Base-by-base conservation (phyloP, 1,284 basidiomycete species). In the Sparassis latifolia region DNA sequence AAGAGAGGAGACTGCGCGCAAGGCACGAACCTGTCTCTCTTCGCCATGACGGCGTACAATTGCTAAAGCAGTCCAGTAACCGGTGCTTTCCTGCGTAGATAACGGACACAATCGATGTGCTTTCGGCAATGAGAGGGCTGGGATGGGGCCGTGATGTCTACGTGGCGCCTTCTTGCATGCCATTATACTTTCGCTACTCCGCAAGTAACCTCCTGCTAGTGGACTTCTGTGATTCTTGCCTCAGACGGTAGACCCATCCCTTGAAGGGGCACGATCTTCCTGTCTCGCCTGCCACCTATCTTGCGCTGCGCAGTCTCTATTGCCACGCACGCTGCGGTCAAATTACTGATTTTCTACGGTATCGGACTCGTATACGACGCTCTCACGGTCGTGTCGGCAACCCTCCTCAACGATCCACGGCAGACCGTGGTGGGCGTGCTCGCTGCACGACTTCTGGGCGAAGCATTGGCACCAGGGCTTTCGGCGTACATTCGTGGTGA, bases 401-500 rank as follows among this genome's bases (percentile, higher is more conserved):
- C 67, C 6, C 50, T 77, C 27, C 64, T 84, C 39, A 7, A 88
- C 87, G 0, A 64, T 85, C 20, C 72, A 79, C 61, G 81, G 84
- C 48, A 63, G 77, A 40, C 86, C 87, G 0, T 89, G 82, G 82
- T 60, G 57, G 9, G 66, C 82, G 5, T 70, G 78, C 43, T 88
- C 84, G 1, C 69, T 90, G 60, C 82, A 86, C 61, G 69, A 72
- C 31, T 79, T 89, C 54, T 90, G 87, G 88, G 74, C 80, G 0
- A 77, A 73, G 54, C 72, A 78, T 29, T 90, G 88, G 87, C 87
- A 90, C 58, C 87, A 90, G 62, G 61, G 79, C 1, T 69, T 37
- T 37, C 35, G 6, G 35, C 35, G 35, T 12, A 37, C 35, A 37
- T 12, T 37, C 6, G 35, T 37, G 35, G 12, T 37, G 35, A 37